Percentiles rank a stretch among this genome's conserved stretches.
phyloP scores from a whole-genome alignment of 768 basidiomycete genomes.

The Mycena metata region DNA sequence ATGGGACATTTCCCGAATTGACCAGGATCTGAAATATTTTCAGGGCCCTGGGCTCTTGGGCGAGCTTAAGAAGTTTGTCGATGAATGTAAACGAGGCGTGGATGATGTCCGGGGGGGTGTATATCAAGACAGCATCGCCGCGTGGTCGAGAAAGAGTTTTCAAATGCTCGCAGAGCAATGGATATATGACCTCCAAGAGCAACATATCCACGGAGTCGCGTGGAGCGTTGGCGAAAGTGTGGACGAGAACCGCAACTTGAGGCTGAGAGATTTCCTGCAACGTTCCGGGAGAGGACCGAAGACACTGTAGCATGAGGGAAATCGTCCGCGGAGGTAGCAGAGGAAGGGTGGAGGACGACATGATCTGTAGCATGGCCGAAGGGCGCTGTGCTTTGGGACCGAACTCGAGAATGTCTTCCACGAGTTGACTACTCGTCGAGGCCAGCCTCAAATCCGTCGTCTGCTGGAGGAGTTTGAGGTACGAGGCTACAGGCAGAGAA shows the following conservation, averaged over 20 bases:
- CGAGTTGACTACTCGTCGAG: constrained; percentile 39
- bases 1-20: constrained; percentile 58
- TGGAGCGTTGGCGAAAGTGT: constrained; percentile 37
- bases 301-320: constrained; percentile 36
- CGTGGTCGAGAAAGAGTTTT: constrained; percentile 42
- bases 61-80: constrained; percentile 55
- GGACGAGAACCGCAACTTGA: constrained; percentile 32
- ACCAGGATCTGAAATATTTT: constrained; percentile 65
- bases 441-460: constrained; percentile 34
- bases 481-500: constrained; percentile 21
- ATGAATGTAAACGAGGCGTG: constrained; percentile 58
- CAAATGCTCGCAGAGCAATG: constrained; percentile 48
- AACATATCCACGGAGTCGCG: constrained; percentile 38
- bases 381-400: constrained; percentile 16
- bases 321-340: constrained; percentile 30
- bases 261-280: constrained; percentile 23
- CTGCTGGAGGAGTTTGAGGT: constrained; percentile 26
- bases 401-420: constrained; percentile 42
- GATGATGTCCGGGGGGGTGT: constrained; percentile 54
- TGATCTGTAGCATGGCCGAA: constrained; percentile 25
- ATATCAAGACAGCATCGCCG: constrained; percentile 48
- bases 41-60: constrained; percentile 54
- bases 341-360: constrained; percentile 32
- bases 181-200: constrained; percentile 45
- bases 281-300: constrained; percentile 26